These are phyloP conservation scores for Boletus pseudopeckii DNA, from an alignment of 768 basidiomycete genomes.

Conservation along the genomic window DNA sequence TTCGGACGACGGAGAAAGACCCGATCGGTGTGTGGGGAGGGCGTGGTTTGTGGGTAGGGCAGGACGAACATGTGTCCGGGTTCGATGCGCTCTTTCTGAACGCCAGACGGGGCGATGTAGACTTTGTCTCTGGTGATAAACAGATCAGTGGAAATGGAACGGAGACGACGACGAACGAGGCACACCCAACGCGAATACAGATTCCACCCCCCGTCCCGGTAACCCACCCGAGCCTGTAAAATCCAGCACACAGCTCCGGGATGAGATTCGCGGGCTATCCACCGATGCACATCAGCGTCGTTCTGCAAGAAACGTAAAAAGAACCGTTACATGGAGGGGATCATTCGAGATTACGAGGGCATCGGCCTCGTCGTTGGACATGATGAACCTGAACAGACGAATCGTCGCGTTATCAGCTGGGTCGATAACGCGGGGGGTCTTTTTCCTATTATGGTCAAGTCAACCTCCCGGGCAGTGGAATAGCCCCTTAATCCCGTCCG, in stretches of 20 bases:
- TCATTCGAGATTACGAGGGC: conserved; percentile 56
- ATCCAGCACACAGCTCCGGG: conserved; percentile 77
- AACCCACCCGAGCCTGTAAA: conserved; percentile 89
- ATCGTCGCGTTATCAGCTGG: neutral
- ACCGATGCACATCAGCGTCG: neutral
- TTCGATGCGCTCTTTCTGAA: conserved; percentile 86
- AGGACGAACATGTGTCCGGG: conserved; percentile 86
- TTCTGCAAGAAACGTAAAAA: neutral
- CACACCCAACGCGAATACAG: conserved; percentile 66
- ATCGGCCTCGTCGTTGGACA: conserved; percentile 36
- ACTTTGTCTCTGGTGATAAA: conserved; percentile 54
- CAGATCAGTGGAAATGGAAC: neutral
- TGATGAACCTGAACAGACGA: neutral
- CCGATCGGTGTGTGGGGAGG: conserved; percentile 64
- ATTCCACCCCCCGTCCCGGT: conserved; percentile 87
- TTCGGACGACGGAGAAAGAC: conserved; percentile 75
- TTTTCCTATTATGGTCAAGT: neutral
- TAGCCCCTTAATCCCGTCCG: no score
- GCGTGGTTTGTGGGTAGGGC: conserved; percentile 61
- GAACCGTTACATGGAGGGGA: conserved; percentile 51
- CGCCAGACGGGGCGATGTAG: conserved; percentile 84
- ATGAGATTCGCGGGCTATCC: conserved; percentile 87
- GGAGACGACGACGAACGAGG: neutral
- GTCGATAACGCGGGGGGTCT: neutral
- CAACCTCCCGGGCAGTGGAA: neutral